These are phyloP conservation scores for Aureobasidium sp. DNA, from an alignment of 2,329 filamentous ascomycete species.

Conservation along the genomic window DNA sequence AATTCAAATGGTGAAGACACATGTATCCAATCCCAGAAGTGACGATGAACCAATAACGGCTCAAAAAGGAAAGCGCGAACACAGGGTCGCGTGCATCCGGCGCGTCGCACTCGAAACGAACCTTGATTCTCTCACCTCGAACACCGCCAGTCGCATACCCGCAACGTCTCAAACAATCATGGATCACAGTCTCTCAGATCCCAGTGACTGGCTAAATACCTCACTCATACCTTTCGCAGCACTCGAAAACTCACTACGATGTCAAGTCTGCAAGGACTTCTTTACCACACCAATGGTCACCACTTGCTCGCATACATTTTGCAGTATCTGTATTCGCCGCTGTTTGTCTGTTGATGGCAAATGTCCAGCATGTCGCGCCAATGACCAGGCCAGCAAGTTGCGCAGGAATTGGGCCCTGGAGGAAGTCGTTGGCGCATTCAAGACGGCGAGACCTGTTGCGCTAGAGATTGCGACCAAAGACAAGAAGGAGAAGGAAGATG, in stretches of 20 bases:
- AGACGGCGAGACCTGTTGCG: constrained; percentile 54
- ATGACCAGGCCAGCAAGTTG: constrained; percentile 77
- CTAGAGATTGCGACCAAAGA: constrained; percentile 56
- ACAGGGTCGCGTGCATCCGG: neutral
- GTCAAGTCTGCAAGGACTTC: constrained; percentile 97
- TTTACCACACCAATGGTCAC: constrained; percentile 93
- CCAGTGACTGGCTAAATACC: constrained; percentile 78
- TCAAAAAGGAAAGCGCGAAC: constrained; percentile 2
- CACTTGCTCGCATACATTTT: constrained; percentile 91
- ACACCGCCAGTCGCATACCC: neutral
- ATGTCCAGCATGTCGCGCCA: constrained; percentile 74
- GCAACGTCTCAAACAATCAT: neutral
- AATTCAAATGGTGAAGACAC: neutral
- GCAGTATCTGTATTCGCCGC: constrained; percentile 87
- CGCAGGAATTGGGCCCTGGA: constrained; percentile 78
- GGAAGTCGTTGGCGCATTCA: constrained; percentile 76
- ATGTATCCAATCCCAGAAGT: neutral
- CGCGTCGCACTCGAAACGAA: constrained; percentile 19
- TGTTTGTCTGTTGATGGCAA: constrained; percentile 76
- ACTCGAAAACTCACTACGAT: constrained; percentile 81
- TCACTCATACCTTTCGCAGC: constrained; percentile 57
- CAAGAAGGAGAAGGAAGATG: constrained; percentile 20
- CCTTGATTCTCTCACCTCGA: constrained; percentile 22
- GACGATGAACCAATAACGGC: neutral
- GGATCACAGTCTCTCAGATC: constrained; percentile 51